Base-by-base conservation (phyloP, 2,329 filamentous ascomycete genomes). In the Stylonectria norvegica region DNA sequence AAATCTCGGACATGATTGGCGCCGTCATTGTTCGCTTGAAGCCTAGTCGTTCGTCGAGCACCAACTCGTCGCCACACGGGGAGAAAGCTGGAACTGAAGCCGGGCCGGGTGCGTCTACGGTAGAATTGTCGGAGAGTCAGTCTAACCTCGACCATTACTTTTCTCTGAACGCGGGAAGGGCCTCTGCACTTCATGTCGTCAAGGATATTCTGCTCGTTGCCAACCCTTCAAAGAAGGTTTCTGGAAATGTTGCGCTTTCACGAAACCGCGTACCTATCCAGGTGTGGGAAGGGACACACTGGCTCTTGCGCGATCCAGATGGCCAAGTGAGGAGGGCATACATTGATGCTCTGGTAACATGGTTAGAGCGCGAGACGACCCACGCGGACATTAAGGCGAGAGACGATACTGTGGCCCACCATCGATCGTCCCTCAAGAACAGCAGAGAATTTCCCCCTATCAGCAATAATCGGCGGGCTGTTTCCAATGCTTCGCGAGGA, bases 201-300 rank as follows among this genome's bases (percentile, higher is more conserved):
- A 93, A 89, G 61, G 79, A 82, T 27, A 89, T 96, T 40, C 70
- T 98, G 15, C 67, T 84, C 15, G 85, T 94, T 16, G 89, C 91
- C 3, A 95, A 94, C 56, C 76, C 76, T 29, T 76, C 75, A 50
- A 76, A 73, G 16, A 79, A 75, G 50, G 68, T 75, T 44, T 73
- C 69, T 50, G 76, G 75, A 50, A 81, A 74, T 59, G 75, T 72
- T 36, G 78, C 78, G 20, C 76, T 93, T 36, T 79, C 81, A 5
- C 78, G 89, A 48, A 87, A 85, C 60, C 79, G 75, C 28, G 86
- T 94, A 1, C 83, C 86, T 0, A 74, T 95, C 7, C 78, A 86
- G 39, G 85, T 90, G 1, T 98, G 93, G 93, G 90, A 97, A 63
- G 89, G 88, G n/a, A 95, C 90, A 0, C 89, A 96, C 47, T 95